A percentile compares a stretch with the other conserved stretches of the same genome.
These are phyloP conservation scores for Fusarium papillatum DNA, from an alignment of 2,329 filamentous ascomycete genomes.

Conservation along the genomic window DNA sequence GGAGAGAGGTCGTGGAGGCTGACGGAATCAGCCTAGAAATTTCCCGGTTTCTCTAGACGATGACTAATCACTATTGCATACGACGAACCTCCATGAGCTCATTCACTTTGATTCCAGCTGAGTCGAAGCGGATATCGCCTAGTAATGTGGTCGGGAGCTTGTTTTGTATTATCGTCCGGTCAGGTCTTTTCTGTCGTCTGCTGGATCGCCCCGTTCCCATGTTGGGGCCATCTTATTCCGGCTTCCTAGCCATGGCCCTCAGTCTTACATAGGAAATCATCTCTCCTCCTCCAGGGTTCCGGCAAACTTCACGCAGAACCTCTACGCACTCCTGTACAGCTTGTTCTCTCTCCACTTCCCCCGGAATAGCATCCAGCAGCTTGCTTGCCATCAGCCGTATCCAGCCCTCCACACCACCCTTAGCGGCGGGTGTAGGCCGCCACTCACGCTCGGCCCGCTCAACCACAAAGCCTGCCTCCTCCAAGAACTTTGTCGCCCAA, in stretches of 20 bases:
- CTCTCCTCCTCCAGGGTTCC: constrained; percentile 68
- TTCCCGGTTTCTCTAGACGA: constrained; percentile 26
- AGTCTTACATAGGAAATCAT: constrained; percentile 68
- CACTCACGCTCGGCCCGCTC: constrained; percentile 73
- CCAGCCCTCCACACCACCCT: constrained; percentile 76
- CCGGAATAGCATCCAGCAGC: constrained; percentile 67
- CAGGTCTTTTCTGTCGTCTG: too few species aligned
- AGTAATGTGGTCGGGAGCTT: background rate
- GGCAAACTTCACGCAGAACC: constrained; percentile 67
- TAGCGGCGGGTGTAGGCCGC: constrained; percentile 71
- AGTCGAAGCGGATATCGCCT: background rate
- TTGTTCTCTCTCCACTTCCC: constrained; percentile 61
- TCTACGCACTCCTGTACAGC: constrained; percentile 67
- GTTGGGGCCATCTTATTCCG: constrained; percentile 14
- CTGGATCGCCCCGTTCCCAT: background rate
- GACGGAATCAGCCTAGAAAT: constrained; percentile 42
- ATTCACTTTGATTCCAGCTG: background rate
- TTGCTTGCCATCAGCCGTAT: constrained; percentile 72
- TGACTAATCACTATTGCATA: constrained; percentile 45
- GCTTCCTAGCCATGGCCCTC: constrained; percentile 61
- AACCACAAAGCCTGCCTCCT: constrained; percentile 62
- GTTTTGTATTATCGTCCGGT: background rate
- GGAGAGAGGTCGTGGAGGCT: constrained; percentile 16
- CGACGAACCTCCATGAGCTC: background rate
- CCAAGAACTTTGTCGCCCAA: constrained; percentile 65